These are phyloP conservation scores for Gardenia jasminoides DNA, from an alignment of 257 asterid genomes.

Conservation along the genomic window DNA sequence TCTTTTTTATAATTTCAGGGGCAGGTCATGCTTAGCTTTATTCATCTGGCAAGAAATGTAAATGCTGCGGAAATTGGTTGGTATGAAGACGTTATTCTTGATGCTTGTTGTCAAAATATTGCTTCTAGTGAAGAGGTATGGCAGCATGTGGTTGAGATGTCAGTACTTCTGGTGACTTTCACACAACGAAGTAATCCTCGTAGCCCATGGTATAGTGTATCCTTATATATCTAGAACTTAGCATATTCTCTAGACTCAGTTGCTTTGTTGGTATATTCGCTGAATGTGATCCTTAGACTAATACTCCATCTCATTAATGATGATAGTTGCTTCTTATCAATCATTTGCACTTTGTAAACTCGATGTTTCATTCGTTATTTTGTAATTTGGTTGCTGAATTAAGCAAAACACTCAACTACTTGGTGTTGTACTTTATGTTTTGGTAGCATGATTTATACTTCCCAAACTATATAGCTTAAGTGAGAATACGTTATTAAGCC, in stretches of 20 bases:
- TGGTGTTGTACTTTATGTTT: no score
- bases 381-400: not conserved
- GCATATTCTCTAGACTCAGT: not conserved
- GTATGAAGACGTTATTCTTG: slow-evolving; percentile 81
- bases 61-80: slow-evolving; percentile 71
- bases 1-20: slow-evolving; percentile 44
- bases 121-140: slow-evolving; percentile 85
- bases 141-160: slow-evolving; percentile 77
- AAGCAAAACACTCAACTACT: not conserved
- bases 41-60: slow-evolving; percentile 60
- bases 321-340: not conserved
- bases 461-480: not conserved
- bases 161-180: slow-evolving; percentile 66
- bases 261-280: not conserved
- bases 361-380: not conserved
- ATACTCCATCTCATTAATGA: not conserved
- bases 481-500: not conserved
- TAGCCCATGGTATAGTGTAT: slow-evolving; percentile 63
- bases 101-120: slow-evolving; percentile 86
- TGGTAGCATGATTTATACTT: not conserved
- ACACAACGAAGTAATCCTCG: slow-evolving; percentile 80
- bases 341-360: not conserved
- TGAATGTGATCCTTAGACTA: not conserved
- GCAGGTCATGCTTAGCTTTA: slow-evolving; percentile 89
- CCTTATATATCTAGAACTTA: not conserved